Conservation (phyloP, 148 eudicot genomes). For the Heliosperma pusillum region DNA sequence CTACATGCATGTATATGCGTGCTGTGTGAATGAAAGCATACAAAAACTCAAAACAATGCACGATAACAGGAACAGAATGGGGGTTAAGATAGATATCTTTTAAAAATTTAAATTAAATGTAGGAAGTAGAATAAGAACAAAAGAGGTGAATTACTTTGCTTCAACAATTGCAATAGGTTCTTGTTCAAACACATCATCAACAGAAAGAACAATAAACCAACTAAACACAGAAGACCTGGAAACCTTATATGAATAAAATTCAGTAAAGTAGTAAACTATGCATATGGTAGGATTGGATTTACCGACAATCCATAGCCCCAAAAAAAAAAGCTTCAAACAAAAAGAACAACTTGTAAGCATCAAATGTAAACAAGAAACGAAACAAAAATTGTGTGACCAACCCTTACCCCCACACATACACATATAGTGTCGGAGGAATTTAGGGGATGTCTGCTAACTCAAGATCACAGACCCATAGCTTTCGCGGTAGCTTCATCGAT, state of each 20-base stretch:
- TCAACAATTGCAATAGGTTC: neutral
- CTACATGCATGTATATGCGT: neutral
- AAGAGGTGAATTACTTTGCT: neutral
- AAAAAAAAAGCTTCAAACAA: neutral
- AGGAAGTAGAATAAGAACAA: neutral
- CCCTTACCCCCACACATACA: too few species aligned
- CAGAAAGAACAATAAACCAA: neutral
- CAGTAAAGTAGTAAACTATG: neutral
- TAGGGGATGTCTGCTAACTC: too few species aligned
- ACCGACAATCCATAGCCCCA: neutral
- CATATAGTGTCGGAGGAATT: neutral
- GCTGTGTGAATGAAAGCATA: neutral
- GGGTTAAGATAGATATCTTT: neutral
- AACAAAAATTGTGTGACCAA: neutral
- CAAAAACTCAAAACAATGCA: neutral
- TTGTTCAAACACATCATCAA: neutral
- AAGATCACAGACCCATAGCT: too few species aligned
- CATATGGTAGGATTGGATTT: neutral
- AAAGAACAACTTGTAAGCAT: neutral
- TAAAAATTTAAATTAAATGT: neutral
- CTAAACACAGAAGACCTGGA: neutral
- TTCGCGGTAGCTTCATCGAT: too few species aligned
- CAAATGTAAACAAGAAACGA: neutral
- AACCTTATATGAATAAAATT: neutral
- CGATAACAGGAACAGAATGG: neutral